Conservation (phyloP, 2,329 filamentous ascomycete genomes). For the Colletotrichum australisinense region DNA sequence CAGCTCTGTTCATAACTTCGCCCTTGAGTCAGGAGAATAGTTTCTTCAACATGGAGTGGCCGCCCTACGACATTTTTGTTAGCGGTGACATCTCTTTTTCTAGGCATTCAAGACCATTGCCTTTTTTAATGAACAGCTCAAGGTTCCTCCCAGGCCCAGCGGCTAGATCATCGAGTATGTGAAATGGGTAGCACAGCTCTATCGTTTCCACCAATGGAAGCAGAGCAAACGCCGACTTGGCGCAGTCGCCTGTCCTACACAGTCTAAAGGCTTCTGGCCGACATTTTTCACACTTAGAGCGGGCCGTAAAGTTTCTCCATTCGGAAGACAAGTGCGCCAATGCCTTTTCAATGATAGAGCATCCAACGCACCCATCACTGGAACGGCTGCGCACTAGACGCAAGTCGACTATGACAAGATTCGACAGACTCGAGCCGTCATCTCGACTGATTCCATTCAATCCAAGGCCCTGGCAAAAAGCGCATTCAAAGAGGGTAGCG, state of each 20-base stretch:
- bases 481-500: background rate
- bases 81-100: background rate
- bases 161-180: background rate
- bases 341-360: background rate
- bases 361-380: background rate
- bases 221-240: background rate
- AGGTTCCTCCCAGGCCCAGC: background rate
- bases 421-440: background rate
- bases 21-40: fast-evolving
- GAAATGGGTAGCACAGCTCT: slow-evolving; percentile 9
- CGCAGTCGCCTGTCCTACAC: background rate
- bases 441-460: background rate
- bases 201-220: background rate
- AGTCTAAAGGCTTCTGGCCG: background rate
- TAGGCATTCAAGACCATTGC: background rate
- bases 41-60: background rate
- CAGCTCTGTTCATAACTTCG: background rate
- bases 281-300: background rate
- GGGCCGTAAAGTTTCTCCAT: background rate
- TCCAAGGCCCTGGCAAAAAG: background rate
- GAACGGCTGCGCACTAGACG: background rate
- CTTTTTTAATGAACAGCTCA: background rate
- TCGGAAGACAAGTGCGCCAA: background rate
- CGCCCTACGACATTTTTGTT: background rate
- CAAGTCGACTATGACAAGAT: background rate